Conservation (phyloP, 2,329 filamentous ascomycete species). For the Fusarium sp. region DNA sequence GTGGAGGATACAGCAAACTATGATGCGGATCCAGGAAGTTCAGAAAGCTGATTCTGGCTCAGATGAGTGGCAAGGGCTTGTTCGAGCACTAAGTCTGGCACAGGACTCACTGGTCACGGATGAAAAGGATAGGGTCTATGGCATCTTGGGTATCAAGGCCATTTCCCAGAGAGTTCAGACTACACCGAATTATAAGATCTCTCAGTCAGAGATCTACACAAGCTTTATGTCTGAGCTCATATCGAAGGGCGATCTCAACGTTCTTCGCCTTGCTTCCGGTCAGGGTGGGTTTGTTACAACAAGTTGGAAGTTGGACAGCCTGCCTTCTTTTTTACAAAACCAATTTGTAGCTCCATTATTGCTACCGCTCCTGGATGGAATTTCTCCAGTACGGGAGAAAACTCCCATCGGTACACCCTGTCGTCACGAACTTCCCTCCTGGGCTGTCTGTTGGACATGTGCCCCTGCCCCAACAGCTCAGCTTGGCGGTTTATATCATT, state of each 20-base stretch:
- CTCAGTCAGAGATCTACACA: too few species aligned
- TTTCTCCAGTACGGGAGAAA: too few species aligned
- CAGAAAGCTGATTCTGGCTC: accelerated
- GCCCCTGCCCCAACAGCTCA: not conserved
- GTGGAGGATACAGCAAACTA: not conserved
- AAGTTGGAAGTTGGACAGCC: too few species aligned
- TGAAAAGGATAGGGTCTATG: constrained; percentile 20
- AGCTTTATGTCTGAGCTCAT: too few species aligned
- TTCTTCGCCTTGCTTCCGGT: too few species aligned
- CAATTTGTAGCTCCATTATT: too few species aligned
- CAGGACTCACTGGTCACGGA: constrained; percentile 1
- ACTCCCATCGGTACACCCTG: not conserved
- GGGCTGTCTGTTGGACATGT: constrained; percentile 18
- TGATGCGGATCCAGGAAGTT: not conserved
- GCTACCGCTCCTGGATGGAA: too few species aligned
- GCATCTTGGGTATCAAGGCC: constrained; percentile 11
- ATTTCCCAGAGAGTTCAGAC: not conserved
- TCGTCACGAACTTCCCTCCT: constrained; percentile 1
- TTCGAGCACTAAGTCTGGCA: not conserved
- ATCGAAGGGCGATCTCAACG: too few species aligned
- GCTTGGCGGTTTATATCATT: not conserved
- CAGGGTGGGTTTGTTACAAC: too few species aligned
- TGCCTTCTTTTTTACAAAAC: too few species aligned
- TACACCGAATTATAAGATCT: not conserved
- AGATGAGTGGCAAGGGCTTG: not conserved